Percentiles rank a stretch among this genome's conserved stretches.
These are phyloP conservation scores for Iris macrosiphon DNA, from an alignment of 106 monocot genomes.

Conservation along the genomic window DNA sequence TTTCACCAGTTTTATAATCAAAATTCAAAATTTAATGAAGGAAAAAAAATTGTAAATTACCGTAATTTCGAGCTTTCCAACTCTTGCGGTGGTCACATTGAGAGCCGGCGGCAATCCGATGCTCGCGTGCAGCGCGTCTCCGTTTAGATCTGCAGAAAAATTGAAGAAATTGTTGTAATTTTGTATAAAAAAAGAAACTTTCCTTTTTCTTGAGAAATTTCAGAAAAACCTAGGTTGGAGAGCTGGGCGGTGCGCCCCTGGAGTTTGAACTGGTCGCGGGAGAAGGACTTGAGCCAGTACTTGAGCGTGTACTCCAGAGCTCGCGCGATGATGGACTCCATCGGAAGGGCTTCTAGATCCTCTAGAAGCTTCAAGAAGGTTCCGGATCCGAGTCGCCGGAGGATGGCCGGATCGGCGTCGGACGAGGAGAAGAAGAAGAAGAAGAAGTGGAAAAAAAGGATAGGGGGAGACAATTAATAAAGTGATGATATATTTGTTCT, in stretches of 20 bases:
- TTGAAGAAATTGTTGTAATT: conserved; percentile 1
- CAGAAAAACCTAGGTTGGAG: conserved; percentile 69
- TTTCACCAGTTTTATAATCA: too few species aligned
- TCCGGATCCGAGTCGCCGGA: neutral
- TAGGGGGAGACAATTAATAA: neutral
- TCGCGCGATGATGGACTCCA: conserved; percentile 95
- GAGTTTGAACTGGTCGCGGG: conserved; percentile 99
- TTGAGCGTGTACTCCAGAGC: conserved; percentile 99
- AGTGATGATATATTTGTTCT: too few species aligned
- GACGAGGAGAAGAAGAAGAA: neutral
- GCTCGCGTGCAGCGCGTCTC: conserved; percentile 88
- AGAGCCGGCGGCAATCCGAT: conserved; percentile 72
- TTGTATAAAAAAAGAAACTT: neutral
- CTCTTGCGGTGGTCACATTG: conserved; percentile 74
- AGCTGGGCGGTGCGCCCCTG: conserved; percentile 94
- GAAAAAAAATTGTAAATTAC: too few species aligned
- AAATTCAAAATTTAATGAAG: too few species aligned
- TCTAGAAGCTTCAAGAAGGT: conserved; percentile 6
- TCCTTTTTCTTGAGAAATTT: neutral
- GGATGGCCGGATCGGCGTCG: neutral
- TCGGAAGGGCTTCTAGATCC: conserved; percentile 8
- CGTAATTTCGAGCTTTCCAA: conserved; percentile 95
- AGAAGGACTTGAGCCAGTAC: conserved; percentile 99
- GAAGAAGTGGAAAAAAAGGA: neutral
- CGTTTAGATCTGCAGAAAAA: conserved; percentile 75